Base-by-base conservation (phyloP, 2,329 filamentous ascomycete species). In the Torrubiella hemipterigena region DNA sequence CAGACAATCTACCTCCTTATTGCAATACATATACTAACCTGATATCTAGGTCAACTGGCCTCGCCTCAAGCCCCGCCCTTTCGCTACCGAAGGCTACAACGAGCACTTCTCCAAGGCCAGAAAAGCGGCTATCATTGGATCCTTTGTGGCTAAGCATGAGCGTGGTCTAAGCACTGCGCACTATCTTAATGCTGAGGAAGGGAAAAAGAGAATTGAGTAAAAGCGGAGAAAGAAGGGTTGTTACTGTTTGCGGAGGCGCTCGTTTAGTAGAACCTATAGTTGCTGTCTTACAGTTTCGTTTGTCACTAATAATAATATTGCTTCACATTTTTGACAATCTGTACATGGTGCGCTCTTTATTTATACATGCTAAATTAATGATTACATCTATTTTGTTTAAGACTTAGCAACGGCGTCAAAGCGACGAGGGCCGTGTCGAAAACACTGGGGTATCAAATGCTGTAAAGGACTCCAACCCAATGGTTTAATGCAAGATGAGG, bases 201-300 rank as follows among this genome's bases (percentile, higher is more conserved):
- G 91, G 32, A 98, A 98, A 71, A 98, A 95, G 72, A 83, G 91
- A 53, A 93, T 93, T 49, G 91, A 98, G 54, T 87, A 71, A 17
- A n/a, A n/a, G n/a, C n/a, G 21, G 10, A 24, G 29, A 9, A 30
- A 7, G 11, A 28, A 46, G 16, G n/a, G 17, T n/a, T n/a, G n/a
- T n/a, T n/a, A n/a, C n/a, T n/a, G n/a, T n/a, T n/a, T n/a, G n/a
- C n/a, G n/a, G n/a, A n/a, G n/a, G n/a, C n/a, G n/a, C n/a, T n/a
- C n/a, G n/a, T n/a, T n/a, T n/a, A n/a, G n/a, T n/a, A n/a, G n/a
- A n/a, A n/a, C n/a, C n/a, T n/a, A n/a, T n/a, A n/a, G n/a, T n/a
- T n/a, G n/a, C n/a, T n/a, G n/a, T n/a, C n/a, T 13, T n/a, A 15
- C n/a, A 25, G 6, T 29, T 27, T 13, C 12, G 16, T 30, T 12